A percentile compares a stretch with the other conserved stretches of the same genome.
These are phyloP conservation scores for Xylariaceae sp. DNA, from an alignment of 2,329 filamentous ascomycete species.

Conservation along the genomic window DNA sequence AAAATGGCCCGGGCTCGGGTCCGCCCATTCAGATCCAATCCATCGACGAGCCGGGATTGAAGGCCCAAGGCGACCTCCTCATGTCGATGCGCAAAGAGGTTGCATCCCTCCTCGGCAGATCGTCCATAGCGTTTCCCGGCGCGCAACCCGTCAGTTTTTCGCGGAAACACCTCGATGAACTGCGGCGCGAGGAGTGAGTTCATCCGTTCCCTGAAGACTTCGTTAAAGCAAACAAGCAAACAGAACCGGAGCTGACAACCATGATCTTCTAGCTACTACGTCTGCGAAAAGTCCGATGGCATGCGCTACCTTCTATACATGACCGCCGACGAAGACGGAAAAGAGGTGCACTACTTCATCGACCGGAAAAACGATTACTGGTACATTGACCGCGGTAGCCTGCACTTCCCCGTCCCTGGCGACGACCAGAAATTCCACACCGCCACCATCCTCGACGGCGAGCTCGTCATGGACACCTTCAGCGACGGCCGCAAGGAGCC, in stretches of 20 bases:
- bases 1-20: background rate
- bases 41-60: constrained; percentile 69
- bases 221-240: background rate
- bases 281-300: constrained; percentile 98
- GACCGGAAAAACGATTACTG: constrained; percentile 99
- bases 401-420: constrained; percentile 81
- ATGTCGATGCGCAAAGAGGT: constrained; percentile 73
- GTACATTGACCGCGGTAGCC: constrained; percentile 70
- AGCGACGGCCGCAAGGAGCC: constrained; percentile 72
- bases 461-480: constrained; percentile 86
- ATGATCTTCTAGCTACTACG: constrained; percentile 91
- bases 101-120: constrained; percentile 74
- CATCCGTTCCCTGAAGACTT: background rate
- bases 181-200: constrained; percentile 76
- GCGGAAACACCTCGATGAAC: constrained; percentile 79
- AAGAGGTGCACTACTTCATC: constrained; percentile 87
- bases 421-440: constrained; percentile 74
- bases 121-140: constrained; percentile 76
- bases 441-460: constrained; percentile 87
- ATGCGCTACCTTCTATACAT: constrained; percentile 95
- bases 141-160: constrained; percentile 96
- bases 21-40: constrained; percentile 49
- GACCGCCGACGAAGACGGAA: constrained; percentile 65
- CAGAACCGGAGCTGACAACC: background rate
- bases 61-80: constrained; percentile 67